Conservation (phyloP, 2,329 filamentous ascomycete genomes). For the Neopestalotiopsis clavispora region DNA sequence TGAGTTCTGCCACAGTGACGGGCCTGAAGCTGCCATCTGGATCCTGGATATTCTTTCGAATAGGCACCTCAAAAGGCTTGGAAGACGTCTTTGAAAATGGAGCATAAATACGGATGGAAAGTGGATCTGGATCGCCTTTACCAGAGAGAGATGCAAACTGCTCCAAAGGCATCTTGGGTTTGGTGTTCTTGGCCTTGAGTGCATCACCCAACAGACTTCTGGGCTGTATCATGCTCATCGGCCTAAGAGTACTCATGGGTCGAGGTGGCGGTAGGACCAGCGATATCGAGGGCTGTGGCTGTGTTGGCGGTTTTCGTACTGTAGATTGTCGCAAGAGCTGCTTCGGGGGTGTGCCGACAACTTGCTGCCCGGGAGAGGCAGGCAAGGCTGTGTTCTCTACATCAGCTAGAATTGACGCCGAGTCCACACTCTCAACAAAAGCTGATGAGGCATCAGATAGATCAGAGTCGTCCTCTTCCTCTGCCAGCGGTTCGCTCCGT, state of each 20-base stretch:
- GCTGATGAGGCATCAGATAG: slow-evolving; percentile 66
- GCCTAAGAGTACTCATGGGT: slow-evolving; percentile 67
- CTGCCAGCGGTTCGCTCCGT: slow-evolving; percentile 57
- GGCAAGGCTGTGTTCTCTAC: slow-evolving; percentile 63
- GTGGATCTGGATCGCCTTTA: slow-evolving; percentile 76
- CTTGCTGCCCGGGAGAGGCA: slow-evolving; percentile 58
- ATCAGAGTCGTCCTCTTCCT: slow-evolving; percentile 62
- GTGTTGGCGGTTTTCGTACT: slow-evolving; percentile 64
- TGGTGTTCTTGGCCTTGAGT: slow-evolving; percentile 73
- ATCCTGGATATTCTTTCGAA: slow-evolving; percentile 71
- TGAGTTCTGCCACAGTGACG: slow-evolving; percentile 79
- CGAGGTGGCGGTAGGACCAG: slow-evolving; percentile 73
- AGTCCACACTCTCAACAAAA: slow-evolving; percentile 72
- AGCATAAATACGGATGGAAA: slow-evolving; percentile 78
- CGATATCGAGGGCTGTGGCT: slow-evolving; percentile 60
- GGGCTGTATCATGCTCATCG: slow-evolving; percentile 70
- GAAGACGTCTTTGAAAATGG: slow-evolving; percentile 70
- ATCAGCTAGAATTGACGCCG: slow-evolving; percentile 71
- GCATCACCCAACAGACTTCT: slow-evolving; percentile 74
- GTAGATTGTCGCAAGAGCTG: slow-evolving; percentile 67
- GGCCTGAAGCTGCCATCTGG: slow-evolving; percentile 65
- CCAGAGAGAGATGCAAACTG: slow-evolving; percentile 78
- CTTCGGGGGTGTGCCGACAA: slow-evolving; percentile 68
- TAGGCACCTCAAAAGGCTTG: slow-evolving; percentile 73
- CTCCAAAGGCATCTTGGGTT: slow-evolving; percentile 74